Base-by-base conservation (phyloP, 495 filamentous ascomycete species). In the Annulohypoxylon moriforme region DNA sequence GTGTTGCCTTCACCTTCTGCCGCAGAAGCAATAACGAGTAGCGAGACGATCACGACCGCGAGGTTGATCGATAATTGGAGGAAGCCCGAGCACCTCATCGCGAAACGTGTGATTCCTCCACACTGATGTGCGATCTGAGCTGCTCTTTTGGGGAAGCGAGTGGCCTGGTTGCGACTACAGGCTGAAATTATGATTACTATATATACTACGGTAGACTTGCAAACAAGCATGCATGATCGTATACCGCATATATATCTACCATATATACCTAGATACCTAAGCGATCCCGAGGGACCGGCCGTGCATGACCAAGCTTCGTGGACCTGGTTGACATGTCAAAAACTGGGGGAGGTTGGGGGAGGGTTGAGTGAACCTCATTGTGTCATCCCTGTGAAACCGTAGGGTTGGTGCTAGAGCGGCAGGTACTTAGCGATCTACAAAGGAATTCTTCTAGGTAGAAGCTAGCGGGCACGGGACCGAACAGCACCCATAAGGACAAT, bases 71-170 rank as follows among this genome's bases (percentile, higher is more conserved):
- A 69, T 42, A 60, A 67, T 69, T 59, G 71, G 66, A 69, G 66
- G 65, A 67, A 44, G 14, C 66, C 50, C 44, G 58, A 67, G 62
- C 57, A 73, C 62, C 50, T 73, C 71, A 73, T 73, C 47, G 65
- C 61, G 40, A 68, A 68, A 31, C 4, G 33, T 66, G 50, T 58
- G 55, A 73, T 44, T 52, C 62, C 50, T 46, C 57, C 56, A 31
- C 40, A 52, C 10, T 33, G 71, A 73, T 73, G 47, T 59, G 24
- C 56, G 66, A 67, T 6, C 18, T 18, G 20, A 63, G 46, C 42
- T 65, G 42, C 71, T 73, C 66, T 46, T 73, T 67, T 63, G 16
- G 66, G 57, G 57, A 34, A 55, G 62, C 33, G 27, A 55, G 20
- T 16, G 22, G n/a, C 13, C 38, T 46, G 14, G 50, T 9, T 66